Conservation (phyloP, 352 stramenopile genomes). For the Pythium guiyangense region DNA sequence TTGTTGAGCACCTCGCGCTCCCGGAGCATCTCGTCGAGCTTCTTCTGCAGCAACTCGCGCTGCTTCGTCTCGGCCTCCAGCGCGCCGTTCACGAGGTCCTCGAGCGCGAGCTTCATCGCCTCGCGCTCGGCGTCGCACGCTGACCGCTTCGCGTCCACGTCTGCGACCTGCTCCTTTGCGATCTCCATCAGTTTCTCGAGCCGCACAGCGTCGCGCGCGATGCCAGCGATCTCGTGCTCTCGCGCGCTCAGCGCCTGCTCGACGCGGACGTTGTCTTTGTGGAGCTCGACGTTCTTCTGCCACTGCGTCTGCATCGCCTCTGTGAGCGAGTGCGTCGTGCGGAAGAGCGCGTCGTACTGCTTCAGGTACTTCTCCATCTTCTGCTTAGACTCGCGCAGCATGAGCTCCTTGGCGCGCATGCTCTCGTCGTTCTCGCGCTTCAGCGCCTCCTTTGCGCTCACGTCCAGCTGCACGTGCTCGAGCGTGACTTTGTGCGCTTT, state of each 20-base stretch:
- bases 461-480: conserved; percentile 39
- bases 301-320: conserved; percentile 79
- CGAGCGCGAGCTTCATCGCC: conserved; percentile 55
- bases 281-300: conserved; percentile 79
- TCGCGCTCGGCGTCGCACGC: conserved; percentile 67
- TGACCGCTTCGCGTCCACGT: conserved; percentile 53
- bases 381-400: conserved; percentile 74
- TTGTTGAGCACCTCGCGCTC: conserved; percentile 84
- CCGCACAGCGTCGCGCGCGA: conserved; percentile 52
- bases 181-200: conserved; percentile 80
- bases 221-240: conserved; percentile 49
- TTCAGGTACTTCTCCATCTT: conserved; percentile 89
- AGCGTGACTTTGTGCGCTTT: conserved; percentile 66
- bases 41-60: conserved; percentile 64
- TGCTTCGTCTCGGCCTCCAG: conserved; percentile 67
- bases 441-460: conserved; percentile 32
- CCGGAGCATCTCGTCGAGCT: conserved; percentile 72
- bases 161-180: conserved; percentile 66
- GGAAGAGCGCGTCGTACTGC: conserved; percentile 82
- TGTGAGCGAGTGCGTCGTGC: conserved; percentile 68
- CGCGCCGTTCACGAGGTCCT: conserved; percentile 56
- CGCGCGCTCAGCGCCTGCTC: conserved; percentile 51
- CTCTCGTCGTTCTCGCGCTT: conserved; percentile 60
- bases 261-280: conserved; percentile 67
- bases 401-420: conserved; percentile 59